Conservation (phyloP, 371 early-diverging fungal species). For the Syncephalastrum contaminatum region DNA sequence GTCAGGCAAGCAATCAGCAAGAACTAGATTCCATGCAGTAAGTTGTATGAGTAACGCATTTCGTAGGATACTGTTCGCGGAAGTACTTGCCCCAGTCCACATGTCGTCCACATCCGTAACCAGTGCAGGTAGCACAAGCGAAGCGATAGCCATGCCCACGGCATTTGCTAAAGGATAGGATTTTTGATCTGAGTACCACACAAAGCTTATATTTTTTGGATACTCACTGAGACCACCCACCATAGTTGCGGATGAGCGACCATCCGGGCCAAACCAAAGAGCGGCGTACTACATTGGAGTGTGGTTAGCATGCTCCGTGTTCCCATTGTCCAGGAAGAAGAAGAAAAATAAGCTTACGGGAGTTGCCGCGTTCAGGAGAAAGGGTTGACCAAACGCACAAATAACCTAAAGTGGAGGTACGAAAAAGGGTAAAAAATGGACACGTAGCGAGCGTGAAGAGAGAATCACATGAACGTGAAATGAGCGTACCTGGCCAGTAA, state of each 20-base stretch:
- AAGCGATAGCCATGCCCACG: slow-evolving; percentile 48
- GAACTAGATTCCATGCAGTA: slow-evolving; percentile 20
- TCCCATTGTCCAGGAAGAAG: too few relatives aligned
- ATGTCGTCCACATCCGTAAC: slow-evolving; percentile 23
- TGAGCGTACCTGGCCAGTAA: slow-evolving; percentile 38
- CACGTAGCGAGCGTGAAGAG: too few relatives aligned
- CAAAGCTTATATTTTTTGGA: background rate
- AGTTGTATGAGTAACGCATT: background rate
- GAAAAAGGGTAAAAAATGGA: too few relatives aligned
- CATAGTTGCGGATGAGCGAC: slow-evolving; percentile 39
- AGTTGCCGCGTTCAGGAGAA: slow-evolving; percentile 42
- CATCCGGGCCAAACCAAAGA: slow-evolving; percentile 42
- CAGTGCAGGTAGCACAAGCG: slow-evolving; percentile 35
- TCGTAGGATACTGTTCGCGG: background rate
- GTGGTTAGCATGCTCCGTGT: too few relatives aligned
- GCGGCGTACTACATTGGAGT: slow-evolving; percentile 34
- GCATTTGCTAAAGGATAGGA: slow-evolving; percentile 32
- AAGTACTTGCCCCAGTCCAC: slow-evolving; percentile 25
- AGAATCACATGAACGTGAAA: too few relatives aligned
- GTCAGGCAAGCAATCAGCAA: slow-evolving; percentile 43
- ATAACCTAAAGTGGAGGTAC: slow-evolving; percentile 19
- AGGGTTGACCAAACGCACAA: slow-evolving; percentile 48
- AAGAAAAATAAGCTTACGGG: slow-evolving; percentile 27
- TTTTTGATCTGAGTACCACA: background rate
- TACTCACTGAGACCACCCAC: slow-evolving; percentile 40